A percentile compares a stretch with the other conserved stretches of the same genome.
Evolutionary conservation across 2,329 filamentous ascomycete genomes (phyloP).

Genomic region (Ascocoryne sarcoides): DNA sequence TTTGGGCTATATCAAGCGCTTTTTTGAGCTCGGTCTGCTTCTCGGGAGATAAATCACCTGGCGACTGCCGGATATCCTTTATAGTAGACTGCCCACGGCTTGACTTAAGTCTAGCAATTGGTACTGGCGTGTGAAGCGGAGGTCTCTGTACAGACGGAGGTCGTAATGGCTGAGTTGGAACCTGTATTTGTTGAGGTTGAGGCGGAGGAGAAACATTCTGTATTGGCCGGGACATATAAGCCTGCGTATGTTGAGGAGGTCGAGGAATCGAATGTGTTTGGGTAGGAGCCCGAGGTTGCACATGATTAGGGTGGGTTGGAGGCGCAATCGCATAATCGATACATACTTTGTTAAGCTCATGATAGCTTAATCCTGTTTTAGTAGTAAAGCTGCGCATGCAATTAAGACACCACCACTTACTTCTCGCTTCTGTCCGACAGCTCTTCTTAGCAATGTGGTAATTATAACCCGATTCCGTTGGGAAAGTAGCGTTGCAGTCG

Average conservation of each 20-base stretch:
- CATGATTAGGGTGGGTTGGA: constrained; percentile 2
- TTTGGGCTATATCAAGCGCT: constrained; percentile 16
- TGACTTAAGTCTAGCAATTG: constrained; percentile 1
- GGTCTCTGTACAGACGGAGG: constrained; percentile 1
- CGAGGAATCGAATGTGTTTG: constrained; percentile 2
- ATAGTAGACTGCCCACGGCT: background rate
- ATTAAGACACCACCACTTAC: constrained; percentile 1
- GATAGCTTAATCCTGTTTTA: constrained; percentile 11
- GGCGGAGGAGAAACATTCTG: too few relatives aligned
- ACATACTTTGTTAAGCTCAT: constrained; percentile 6
- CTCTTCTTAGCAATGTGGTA: constrained; percentile 3
- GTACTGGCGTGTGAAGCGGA: background rate
- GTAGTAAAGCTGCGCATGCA: constrained; percentile 13
- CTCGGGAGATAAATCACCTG: constrained; percentile 17
- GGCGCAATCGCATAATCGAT: constrained; percentile 1
- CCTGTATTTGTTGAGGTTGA: background rate
- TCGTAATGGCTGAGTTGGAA: too few relatives aligned
- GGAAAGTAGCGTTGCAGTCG: background rate
- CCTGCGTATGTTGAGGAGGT: background rate
- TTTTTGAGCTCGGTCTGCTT: constrained; percentile 13
- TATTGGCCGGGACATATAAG: too few relatives aligned
- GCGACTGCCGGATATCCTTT: constrained; percentile 13
- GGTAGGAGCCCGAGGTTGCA: background rate
- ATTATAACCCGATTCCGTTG: too few relatives aligned
- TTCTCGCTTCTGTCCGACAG: background rate